Evolutionary conservation across 2,329 filamentous ascomycete species (phyloP), one percentile per base, ranked within the genome.

Genomic region (Fonsecaea monophora): DNA sequence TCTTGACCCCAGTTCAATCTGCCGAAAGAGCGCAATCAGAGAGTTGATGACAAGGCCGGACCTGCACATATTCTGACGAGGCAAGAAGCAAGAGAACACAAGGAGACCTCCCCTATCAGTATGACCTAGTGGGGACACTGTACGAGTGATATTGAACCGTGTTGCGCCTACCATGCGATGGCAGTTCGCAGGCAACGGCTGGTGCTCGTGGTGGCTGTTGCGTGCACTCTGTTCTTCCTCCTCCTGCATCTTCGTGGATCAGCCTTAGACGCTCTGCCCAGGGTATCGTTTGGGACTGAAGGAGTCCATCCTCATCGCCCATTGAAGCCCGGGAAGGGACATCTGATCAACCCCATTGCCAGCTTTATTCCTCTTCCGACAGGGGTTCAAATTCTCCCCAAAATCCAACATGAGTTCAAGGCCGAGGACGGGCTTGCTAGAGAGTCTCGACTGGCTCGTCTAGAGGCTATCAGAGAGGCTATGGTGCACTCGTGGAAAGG

Each of bases 401-500:
- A 54, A n/a, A 71, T 73, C 45, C 71, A 73, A 53, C 56, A 68
- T 63, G 66, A 66, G 2, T 72, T 72, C 62, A 34, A 53, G 21
- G 6, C 53, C 9, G 65, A 65, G 38, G 57, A 40, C 21, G 6
- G 35, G 2, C 9, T 40, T 5, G 64, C 40, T 10, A 62, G 61
- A 34, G 32, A 64, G 30, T 55, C 42, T 35, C 68, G 69, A 12
- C 57, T 55, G 8, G 50, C 53, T 65, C 78, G 82, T 38, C 77
- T 78, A 48, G 76, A 77, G 15, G 80, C 81, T n/a, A 82, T 87
- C 61, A 81, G 78, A 70, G 78, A 79, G 56, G 83, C 80, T 69
- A 87, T 87, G 70, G 67, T 78, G 56, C 84, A 85, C 71, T 83
- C 83, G 67, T 90, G 87, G 86, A 74, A 75, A 4, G 85, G 83